Conservation (phyloP, 2,329 filamentous ascomycete species). For the Waltergamsia citrina region DNA sequence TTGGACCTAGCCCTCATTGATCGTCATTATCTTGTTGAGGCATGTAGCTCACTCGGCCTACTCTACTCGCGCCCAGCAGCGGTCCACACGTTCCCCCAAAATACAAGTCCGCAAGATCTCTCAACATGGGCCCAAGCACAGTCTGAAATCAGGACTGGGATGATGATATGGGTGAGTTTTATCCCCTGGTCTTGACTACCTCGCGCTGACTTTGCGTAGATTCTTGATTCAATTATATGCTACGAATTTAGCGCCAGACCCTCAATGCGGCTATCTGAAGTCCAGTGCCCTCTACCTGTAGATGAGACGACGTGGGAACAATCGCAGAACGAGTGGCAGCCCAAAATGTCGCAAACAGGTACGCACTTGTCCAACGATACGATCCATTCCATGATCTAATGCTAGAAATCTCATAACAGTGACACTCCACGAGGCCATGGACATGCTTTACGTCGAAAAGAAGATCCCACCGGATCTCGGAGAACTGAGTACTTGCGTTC, state of each 20-base stretch:
- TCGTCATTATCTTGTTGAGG: neutral
- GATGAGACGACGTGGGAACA: conserved; percentile 7
- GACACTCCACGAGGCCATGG: conserved; percentile 14
- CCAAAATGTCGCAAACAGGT: too few relatives aligned
- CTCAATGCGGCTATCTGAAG: conserved; percentile 7
- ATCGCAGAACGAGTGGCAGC: neutral
- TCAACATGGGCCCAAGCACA: conserved; percentile 5
- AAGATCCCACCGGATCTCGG: conserved; percentile 15
- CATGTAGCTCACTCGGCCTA: neutral
- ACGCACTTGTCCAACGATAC: neutral
- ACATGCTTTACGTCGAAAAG: conserved; percentile 23
- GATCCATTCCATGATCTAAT: neutral
- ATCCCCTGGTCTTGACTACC: neutral
- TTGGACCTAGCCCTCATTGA: neutral
- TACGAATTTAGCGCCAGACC: conserved; percentile 4
- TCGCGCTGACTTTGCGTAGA: conserved; percentile 1
- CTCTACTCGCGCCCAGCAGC: neutral
- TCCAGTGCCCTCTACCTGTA: conserved; percentile 5
- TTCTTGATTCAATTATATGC: conserved; percentile 6
- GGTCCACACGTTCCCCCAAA: neutral
- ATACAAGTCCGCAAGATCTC: too few relatives aligned
- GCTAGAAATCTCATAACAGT: conserved; percentile 2
- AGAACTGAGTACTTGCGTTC: conserved; percentile 22
- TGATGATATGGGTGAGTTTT: conserved; percentile 8
- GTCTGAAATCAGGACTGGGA: conserved; percentile 6